Evolutionary conservation across 768 basidiomycete species (phyloP).

Genomic region (Lactarius evosmus): DNA sequence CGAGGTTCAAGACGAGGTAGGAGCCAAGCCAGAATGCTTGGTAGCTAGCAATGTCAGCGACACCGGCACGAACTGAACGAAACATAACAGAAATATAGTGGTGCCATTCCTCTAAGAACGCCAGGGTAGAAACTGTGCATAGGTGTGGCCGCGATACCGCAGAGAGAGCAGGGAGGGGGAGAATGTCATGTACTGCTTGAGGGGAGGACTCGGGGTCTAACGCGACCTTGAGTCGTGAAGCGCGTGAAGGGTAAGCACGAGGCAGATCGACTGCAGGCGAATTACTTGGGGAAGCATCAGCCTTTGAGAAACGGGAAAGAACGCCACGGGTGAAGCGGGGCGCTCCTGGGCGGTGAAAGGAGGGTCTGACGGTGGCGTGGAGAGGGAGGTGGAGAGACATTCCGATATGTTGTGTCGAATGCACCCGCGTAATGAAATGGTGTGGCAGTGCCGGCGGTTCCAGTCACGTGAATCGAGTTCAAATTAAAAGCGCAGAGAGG

Average conservation of each 20-base stretch:
- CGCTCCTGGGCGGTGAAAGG: not conserved
- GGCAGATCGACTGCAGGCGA: not conserved
- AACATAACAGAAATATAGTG: not conserved
- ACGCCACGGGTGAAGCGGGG: not conserved
- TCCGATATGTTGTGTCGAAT: not conserved
- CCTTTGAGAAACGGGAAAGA: not conserved
- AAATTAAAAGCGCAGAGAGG: not conserved
- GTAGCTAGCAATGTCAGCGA: slow-evolving; percentile 3
- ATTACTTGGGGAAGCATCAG: not conserved
- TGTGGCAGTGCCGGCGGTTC: not conserved
- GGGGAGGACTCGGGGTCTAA: not conserved
- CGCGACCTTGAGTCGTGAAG: not conserved
- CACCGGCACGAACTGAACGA: not conserved
- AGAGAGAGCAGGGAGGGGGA: slow-evolving; percentile 22
- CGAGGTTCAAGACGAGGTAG: slow-evolving; percentile 90
- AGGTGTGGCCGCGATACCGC: slow-evolving; percentile 5
- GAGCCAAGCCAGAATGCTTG: slow-evolving; percentile 61
- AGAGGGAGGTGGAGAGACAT: slow-evolving; percentile 2
- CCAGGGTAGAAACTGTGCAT: not conserved
- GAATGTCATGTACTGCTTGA: slow-evolving; percentile 4
- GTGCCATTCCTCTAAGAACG: not conserved
- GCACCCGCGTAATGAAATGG: too few species aligned
- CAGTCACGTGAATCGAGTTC: slow-evolving; percentile 4
- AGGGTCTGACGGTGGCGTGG: not conserved
- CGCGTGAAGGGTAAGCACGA: not conserved